These are phyloP conservation scores for Xylaria sp. DNA, from an alignment of 495 filamentous ascomycete genomes.

Conservation along the genomic window DNA sequence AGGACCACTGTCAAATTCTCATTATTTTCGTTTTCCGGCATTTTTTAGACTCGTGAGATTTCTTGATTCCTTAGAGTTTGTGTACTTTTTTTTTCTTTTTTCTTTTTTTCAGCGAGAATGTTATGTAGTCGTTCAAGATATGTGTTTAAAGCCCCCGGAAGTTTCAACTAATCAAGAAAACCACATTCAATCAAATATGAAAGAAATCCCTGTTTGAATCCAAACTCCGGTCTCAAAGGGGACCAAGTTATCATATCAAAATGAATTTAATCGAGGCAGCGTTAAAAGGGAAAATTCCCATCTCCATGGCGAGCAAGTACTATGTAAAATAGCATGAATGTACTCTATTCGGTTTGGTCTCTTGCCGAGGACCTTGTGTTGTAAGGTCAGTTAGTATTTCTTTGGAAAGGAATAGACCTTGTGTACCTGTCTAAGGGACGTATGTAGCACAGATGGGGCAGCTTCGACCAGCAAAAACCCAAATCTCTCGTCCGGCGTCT, in stretches of 20 bases:
- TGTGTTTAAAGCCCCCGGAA: background rate
- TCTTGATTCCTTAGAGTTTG: background rate
- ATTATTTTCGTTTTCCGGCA: background rate
- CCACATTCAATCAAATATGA: background rate
- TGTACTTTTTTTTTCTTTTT: background rate
- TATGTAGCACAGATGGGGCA: conserved; percentile 28
- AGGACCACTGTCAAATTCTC: background rate
- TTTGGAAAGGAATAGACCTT: background rate
- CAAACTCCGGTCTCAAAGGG: background rate
- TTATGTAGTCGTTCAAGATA: background rate
- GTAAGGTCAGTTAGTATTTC: background rate
- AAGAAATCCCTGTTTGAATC: background rate
- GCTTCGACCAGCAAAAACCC: conserved; percentile 28
- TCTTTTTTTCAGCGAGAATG: background rate
- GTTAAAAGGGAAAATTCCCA: background rate
- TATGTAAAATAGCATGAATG: background rate
- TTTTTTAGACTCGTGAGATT: background rate
- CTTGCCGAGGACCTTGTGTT: background rate
- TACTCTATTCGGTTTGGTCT: background rate
- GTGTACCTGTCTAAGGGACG: conserved; percentile 11
- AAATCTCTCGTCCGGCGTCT: conserved; percentile 19
- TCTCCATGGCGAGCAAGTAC: background rate
- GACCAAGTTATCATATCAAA: background rate
- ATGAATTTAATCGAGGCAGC: no score
- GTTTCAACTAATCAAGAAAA: background rate